These are phyloP conservation scores for Cystofilobasidium bisporidii DNA, from an alignment of 768 basidiomycete genomes.

Conservation along the genomic window DNA sequence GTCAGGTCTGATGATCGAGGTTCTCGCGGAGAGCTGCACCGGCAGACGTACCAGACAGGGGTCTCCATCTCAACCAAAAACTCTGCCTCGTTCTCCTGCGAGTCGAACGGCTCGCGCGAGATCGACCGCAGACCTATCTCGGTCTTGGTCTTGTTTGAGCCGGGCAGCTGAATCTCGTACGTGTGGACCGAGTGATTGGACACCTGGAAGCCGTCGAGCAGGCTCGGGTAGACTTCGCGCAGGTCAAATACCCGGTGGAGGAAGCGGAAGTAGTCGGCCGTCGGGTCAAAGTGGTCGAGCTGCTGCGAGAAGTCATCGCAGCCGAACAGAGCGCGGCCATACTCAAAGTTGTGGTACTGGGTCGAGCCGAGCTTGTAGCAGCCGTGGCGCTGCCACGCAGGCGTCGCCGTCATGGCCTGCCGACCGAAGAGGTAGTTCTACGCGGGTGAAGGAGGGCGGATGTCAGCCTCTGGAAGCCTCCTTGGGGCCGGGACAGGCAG, in stretches of 20 bases:
- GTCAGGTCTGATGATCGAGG: no score
- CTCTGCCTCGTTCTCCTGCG: slow-evolving; percentile 46
- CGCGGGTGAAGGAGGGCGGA: not conserved
- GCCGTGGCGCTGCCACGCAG: slow-evolving; percentile 85
- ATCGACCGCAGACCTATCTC: slow-evolving; percentile 84
- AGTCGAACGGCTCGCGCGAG: slow-evolving; percentile 54
- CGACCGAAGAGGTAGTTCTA: slow-evolving; percentile 48
- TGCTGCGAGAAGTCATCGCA: slow-evolving; percentile 85
- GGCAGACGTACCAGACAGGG: slow-evolving; percentile 39
- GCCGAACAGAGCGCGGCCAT: slow-evolving; percentile 61
- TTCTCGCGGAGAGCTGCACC: not conserved
- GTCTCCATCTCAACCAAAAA: slow-evolving; percentile 44
- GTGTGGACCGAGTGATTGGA: slow-evolving; percentile 80
- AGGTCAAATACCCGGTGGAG: slow-evolving; percentile 54
- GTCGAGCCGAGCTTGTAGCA: slow-evolving; percentile 82
- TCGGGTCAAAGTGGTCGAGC: slow-evolving; percentile 85
- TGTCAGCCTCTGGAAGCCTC: no score
- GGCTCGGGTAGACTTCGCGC: slow-evolving; percentile 55
- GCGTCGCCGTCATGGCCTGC: slow-evolving; percentile 76
- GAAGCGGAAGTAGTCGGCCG: slow-evolving; percentile 42
- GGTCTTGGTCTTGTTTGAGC: slow-evolving; percentile 68
- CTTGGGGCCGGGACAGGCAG: not conserved
- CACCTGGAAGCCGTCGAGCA: slow-evolving; percentile 79
- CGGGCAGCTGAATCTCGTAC: slow-evolving; percentile 62
- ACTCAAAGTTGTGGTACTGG: slow-evolving; percentile 88